Conservation (phyloP, 2,329 filamentous ascomycete species). For the Monosporascus ibericus region DNA sequence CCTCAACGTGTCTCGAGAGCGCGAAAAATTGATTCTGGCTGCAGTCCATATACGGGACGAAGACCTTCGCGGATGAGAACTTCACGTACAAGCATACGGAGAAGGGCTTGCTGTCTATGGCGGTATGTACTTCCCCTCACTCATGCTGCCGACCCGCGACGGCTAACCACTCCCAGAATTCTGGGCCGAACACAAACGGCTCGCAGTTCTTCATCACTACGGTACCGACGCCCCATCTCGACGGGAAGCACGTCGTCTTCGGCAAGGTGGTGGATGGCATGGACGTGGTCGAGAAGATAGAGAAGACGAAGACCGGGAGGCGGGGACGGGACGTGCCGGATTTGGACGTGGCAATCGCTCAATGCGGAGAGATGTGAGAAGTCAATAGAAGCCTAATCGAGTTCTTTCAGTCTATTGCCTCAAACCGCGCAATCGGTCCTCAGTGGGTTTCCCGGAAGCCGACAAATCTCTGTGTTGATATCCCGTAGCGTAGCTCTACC, state of each 20-base stretch:
- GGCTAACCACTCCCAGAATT: slow-evolving; percentile 53
- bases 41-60: slow-evolving; percentile 74
- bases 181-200: slow-evolving; percentile 87
- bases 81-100: slow-evolving; percentile 73
- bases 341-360: slow-evolving; percentile 73
- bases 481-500: too few relatives aligned
- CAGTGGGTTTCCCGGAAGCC: too few relatives aligned
- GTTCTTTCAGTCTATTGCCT: too few relatives aligned
- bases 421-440: too few relatives aligned
- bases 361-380: slow-evolving; percentile 86
- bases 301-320: slow-evolving; percentile 77
- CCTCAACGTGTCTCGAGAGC: neutral
- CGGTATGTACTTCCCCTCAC: slow-evolving; percentile 53
- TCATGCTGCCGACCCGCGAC: neutral
- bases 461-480: too few relatives aligned
- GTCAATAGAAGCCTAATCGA: too few relatives aligned
- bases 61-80: slow-evolving; percentile 85
- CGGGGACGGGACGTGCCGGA: slow-evolving; percentile 73
- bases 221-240: slow-evolving; percentile 76
- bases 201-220: slow-evolving; percentile 98
- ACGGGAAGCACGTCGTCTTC: slow-evolving; percentile 93
- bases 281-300: slow-evolving; percentile 88
- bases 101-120: slow-evolving; percentile 85
- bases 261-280: slow-evolving; percentile 85
- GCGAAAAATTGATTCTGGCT: neutral